Evolutionary conservation across 768 basidiomycete species (phyloP), one percentile per base, ranked within the genome.

Genomic region (Infundibulicybe gibba): DNA sequence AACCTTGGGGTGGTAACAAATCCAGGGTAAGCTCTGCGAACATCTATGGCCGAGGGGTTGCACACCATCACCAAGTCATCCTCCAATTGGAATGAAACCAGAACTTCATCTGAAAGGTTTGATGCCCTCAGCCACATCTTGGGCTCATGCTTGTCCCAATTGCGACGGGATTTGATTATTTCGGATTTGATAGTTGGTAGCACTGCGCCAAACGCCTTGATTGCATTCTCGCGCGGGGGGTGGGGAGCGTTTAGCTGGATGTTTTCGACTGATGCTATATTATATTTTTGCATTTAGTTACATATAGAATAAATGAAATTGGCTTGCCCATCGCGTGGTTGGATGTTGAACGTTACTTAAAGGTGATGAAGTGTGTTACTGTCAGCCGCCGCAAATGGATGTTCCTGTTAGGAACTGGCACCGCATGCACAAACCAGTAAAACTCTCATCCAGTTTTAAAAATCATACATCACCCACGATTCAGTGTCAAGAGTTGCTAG

Each of bases 81-180:
- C 50, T 73, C 66, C 46, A 83, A 68, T 32, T 62, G 68, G 56
- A 87, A 87, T 43, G 54, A 50, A 10, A 72, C 67, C 47, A 90
- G 68, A 19, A 81, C 65, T 0, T 64, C 41, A 57, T 90, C 79
- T 32, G 74, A 68, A 25, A 87, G 56, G 12, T 61, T 67, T 39
- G 54, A 51, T 0, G 82, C 86, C 32, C 83, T 72, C 11, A 75
- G 69, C 84, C 85, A 90, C 87, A 90, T 76, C 54, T 63, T 71
- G 47, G 81, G 81, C 61, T 85, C 83, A 58, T 89, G 87, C 51
- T 73, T 69, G 66, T 87, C 72, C 89, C 88, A 89, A 49, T 85
- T 53, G 43, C 64, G 74, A 48, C 89, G 82, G 41, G 85, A 86
- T 48, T 74, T 78, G 48, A 81, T 38, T 54, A 90, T 81, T 59